These are phyloP conservation scores for Penicillium goetzii DNA, from an alignment of 495 filamentous ascomycete species.

Conservation along the genomic window DNA sequence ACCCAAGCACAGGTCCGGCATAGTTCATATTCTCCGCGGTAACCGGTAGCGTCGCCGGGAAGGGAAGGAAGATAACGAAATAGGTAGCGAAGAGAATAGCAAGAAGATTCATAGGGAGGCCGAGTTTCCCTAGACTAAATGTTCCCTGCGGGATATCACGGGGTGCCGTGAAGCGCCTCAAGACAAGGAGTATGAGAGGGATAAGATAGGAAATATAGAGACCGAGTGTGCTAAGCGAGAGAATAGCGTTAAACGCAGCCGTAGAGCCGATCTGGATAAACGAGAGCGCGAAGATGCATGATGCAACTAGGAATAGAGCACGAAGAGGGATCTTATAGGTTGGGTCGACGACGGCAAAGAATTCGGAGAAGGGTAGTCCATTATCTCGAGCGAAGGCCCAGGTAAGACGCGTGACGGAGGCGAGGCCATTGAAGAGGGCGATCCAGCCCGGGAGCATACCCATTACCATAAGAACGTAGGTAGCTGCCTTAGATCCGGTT, in stretches of 20 bases:
- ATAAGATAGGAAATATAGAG: constrained; percentile 58
- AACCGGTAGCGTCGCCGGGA: constrained; percentile 46
- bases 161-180: constrained; percentile 30
- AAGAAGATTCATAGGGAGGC: constrained; percentile 46
- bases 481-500: constrained; percentile 48
- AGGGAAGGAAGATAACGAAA: constrained; percentile 49
- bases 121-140: constrained; percentile 38
- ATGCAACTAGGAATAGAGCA: constrained; percentile 47
- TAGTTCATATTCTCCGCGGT: constrained; percentile 52
- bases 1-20: constrained; percentile 45
- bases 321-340: constrained; percentile 52
- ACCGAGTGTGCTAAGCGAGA: constrained; percentile 51
- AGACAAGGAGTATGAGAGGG: constrained; percentile 47
- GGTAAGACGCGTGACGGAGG: constrained; percentile 56
- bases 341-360: constrained; percentile 49
- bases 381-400: constrained; percentile 66
- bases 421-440: constrained; percentile 52
- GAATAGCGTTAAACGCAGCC: constrained; percentile 53
- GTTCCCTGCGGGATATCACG: constrained; percentile 34
- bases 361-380: constrained; percentile 58
- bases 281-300: constrained; percentile 42
- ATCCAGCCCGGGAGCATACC: constrained; percentile 44
- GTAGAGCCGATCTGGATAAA: constrained; percentile 56
- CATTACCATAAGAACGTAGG: constrained; percentile 49
- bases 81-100: constrained; percentile 47